A percentile compares a stretch with the other conserved stretches of the same genome.
phyloP scores from a whole-genome alignment of 495 filamentous ascomycete genomes.

The Stereocaulon alpinum region DNA sequence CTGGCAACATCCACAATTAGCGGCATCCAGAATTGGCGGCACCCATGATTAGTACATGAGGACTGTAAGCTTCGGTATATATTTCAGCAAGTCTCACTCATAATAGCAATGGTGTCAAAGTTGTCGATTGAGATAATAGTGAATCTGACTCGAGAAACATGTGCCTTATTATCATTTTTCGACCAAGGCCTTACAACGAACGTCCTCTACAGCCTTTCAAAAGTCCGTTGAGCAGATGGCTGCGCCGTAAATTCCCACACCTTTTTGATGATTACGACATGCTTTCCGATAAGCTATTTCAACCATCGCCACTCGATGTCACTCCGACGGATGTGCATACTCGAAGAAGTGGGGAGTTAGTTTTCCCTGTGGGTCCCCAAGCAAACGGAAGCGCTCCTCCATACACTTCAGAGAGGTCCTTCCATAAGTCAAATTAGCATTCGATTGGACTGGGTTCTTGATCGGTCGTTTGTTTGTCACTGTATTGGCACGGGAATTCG shows the following conservation, averaged over 20 bases:
- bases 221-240: background rate
- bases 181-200: background rate
- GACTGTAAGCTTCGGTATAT: background rate
- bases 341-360: background rate
- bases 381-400: background rate
- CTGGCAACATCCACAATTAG: background rate
- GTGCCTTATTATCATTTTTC: background rate
- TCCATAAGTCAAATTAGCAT: background rate
- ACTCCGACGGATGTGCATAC: background rate
- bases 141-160: background rate
- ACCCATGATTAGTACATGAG: background rate
- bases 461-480: background rate
- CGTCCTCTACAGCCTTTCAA: background rate
- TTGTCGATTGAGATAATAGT: background rate
- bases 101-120: background rate
- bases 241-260: background rate
- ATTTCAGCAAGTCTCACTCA: background rate
- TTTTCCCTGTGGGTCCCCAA: background rate
- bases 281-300: background rate
- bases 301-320: background rate
- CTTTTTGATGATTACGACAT: background rate
- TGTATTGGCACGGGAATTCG: background rate
- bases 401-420: background rate
- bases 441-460: background rate
- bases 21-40: conserved; percentile 1